Percentiles rank a stretch among this genome's conserved stretches.
phyloP scores from a whole-genome alignment of 805 yeast species.

The Candida qinlingensis region DNA sequence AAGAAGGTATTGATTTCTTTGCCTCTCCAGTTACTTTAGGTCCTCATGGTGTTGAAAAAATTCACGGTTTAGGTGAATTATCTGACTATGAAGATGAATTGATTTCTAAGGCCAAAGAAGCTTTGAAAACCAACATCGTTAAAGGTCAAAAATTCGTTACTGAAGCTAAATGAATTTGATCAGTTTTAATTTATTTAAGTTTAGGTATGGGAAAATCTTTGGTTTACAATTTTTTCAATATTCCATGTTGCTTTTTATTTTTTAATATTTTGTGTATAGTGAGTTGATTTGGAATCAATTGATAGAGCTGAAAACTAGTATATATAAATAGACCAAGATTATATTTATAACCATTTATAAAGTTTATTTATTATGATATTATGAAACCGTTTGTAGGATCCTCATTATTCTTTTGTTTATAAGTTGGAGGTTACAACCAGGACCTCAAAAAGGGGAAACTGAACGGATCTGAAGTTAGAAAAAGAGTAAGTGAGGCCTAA shows the following conservation, averaged over 20 bases:
- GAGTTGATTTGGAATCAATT: neutral
- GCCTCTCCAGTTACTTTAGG: conserved; percentile 94
- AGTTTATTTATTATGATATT: conserved; percentile 3
- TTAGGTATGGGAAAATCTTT: neutral
- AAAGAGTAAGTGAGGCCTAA: too few relatives aligned
- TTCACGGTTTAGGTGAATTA: conserved; percentile 73
- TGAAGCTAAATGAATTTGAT: conserved; percentile 47
- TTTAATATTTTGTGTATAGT: conserved; percentile 2
- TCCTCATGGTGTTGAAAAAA: conserved; percentile 77
- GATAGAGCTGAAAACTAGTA: neutral
- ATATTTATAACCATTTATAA: conserved; percentile 1
- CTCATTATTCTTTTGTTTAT: too few relatives aligned
- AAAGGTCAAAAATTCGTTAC: conserved; percentile 89
- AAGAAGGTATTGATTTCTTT: conserved; percentile 91
- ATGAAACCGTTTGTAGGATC: neutral
- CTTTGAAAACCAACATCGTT: conserved; percentile 82
- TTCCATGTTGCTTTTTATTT: neutral
- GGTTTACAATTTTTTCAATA: neutral
- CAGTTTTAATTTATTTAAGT: neutral
- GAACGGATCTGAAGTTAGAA: too few relatives aligned
- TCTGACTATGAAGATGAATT: conserved; percentile 78
- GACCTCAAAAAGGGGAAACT: too few relatives aligned
- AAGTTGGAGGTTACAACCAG: too few relatives aligned
- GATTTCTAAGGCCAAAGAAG: conserved; percentile 78
- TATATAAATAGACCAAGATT: neutral